Evolutionary conservation across 163 green algal genomes (phyloP), one percentile per base, ranked within the genome.

Genomic region (Volvox carteri): DNA sequence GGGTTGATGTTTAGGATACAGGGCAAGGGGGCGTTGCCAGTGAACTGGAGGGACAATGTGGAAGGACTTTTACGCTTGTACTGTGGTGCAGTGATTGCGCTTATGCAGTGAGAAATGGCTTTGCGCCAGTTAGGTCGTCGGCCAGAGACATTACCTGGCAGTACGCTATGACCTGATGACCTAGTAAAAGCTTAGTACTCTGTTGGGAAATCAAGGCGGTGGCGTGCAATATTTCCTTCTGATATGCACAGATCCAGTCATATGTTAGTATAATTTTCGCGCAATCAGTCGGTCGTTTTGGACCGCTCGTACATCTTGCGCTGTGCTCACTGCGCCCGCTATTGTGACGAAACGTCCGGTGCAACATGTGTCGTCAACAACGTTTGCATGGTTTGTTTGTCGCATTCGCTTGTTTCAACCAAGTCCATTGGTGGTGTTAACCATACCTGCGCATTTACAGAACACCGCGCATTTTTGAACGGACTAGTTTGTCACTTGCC

Each of bases 151-250:
- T 72, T 72, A 72, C 60, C 11, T 72, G 60, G 60, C 60, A 19
- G n/a, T 72, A 11, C 48, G n/a, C n/a, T 11, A 14, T 7, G 60
- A 39, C 60, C 23, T 4, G 48, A n/a, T 65, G 28, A 65, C 54
- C 25, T 65, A 23, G 28, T 65, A 65, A 65, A 60, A 72, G 60
- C 23, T 8, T 33, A 72, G 4, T 39, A 72, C n/a, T 37, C 25
- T 72, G 60, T n/a, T n/a, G n/a, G n/a, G 28, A 39, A 23, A 72
- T 72, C 60, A 72, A 72, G 60, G 60, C 28, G 60, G 60, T 72
- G 60, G 14, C 37, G 60, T 72, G 60, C 23, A 11, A 23, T 28
- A 72, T 28, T 37, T 39, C 60, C 60, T n/a, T 72, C 60, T 72
- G 60, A 72, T 39, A 72, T 33, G 18, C n/a, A 72, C 60, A 16